Base-by-base conservation (phyloP, 1,284 basidiomycete genomes). In the Schizophyllum amplum region DNA sequence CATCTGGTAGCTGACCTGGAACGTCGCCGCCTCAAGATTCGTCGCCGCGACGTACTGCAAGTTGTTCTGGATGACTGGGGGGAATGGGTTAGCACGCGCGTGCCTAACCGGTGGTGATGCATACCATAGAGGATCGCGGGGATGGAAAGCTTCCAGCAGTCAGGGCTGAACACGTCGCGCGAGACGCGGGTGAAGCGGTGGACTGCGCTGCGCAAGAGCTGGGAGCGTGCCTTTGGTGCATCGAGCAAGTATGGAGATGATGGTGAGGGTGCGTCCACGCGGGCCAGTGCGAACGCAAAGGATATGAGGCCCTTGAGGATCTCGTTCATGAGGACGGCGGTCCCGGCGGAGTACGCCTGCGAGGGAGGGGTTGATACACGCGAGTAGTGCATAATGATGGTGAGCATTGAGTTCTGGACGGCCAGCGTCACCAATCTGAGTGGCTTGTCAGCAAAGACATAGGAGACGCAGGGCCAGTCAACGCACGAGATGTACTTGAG, bases 101-200 rank as follows among this genome's bases (percentile, higher is more conserved):
- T 48, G 22, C 24, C n/a, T n/a, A n/a, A n/a, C n/a, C n/a, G n/a
- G n/a, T n/a, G n/a, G n/a, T n/a, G n/a, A n/a, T n/a, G n/a, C 66
- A 20, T 48, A 67, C 67, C 67, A 65, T 98, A 99, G 63, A 98
- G 88, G 58, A 98, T 82, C 9, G 96, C 96, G 9, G 96, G 96
- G 61, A 98, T 94, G 24, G 92, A 93, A 20, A 98, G 83, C 71
- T 97, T 98, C 92, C 94, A 97, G 73, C 92, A 94, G 72, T 98
- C 95, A 2, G 80, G 73, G 60, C 90, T 93, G 69, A 92, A 86
- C 21, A 77, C 55, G 72, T 91, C 91, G 47, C 51, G 51, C 24
- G 27, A 56, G 20, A 62, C 53, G 27, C 57, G 52, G 54, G 56
- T 62, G 48, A 59, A 24, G 51, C 60, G 60, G 33, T 17, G 11